Percentiles rank a stretch among this genome's conserved stretches.
These are phyloP conservation scores for Monilinia vaccinii-corymbosi DNA, from an alignment of 2,329 filamentous ascomycete genomes.

Conservation along the genomic window DNA sequence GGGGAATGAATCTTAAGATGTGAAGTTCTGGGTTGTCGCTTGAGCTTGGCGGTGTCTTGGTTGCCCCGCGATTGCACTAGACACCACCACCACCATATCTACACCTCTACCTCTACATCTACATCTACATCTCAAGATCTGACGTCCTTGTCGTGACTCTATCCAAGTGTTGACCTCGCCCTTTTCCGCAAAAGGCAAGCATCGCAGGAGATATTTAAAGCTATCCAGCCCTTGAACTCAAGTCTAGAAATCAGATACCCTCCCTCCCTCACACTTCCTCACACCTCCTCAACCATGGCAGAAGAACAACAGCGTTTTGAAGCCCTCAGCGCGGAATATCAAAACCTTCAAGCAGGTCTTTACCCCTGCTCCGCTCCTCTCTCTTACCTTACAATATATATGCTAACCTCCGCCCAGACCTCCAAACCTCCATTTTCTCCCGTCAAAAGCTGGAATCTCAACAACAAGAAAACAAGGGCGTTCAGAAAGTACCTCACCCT, in stretches of 20 bases:
- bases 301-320: conserved; percentile 72
- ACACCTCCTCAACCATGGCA: conserved; percentile 44
- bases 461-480: conserved; percentile 82
- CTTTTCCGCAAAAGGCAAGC: not conserved
- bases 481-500: conserved; percentile 57
- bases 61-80: conserved; percentile 23
- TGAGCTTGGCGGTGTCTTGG: conserved; percentile 8
- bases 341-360: conserved; percentile 72
- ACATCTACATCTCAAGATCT: no score
- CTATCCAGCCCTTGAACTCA: not conserved
- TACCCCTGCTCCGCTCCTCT: not conserved
- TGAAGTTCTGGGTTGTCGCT: conserved; percentile 14
- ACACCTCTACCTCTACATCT: no score
- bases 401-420: conserved; percentile 46
- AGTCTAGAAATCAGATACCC: no score
- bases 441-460: conserved; percentile 91
- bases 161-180: not conserved
- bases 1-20: not conserved
- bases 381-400: not conserved
- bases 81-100: not conserved
- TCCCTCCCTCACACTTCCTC: not conserved
- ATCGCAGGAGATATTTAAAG: not conserved
- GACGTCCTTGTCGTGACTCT: not conserved
- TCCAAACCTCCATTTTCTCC: conserved; percentile 66
- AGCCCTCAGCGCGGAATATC: conserved; percentile 76